Evolutionary conservation across 306 rosid genomes (phyloP).

Genomic region (Casuarina glauca): DNA sequence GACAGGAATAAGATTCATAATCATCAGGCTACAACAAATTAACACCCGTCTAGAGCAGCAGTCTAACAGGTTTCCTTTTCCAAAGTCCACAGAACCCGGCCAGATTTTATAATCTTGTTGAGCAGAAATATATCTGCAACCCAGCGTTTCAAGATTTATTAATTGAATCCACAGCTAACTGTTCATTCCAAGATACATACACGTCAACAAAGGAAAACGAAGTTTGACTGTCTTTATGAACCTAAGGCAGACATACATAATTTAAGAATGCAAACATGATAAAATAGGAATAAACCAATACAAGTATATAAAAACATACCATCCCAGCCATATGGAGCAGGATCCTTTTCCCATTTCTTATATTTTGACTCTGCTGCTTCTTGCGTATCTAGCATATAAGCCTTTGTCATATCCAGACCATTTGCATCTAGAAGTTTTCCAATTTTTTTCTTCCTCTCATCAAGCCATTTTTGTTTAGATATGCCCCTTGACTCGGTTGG

Average conservation of each 20-base stretch:
- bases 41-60: background rate
- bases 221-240: background rate
- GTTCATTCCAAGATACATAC: background rate
- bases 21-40: background rate
- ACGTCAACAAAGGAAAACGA: background rate
- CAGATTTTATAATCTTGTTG: too few species aligned
- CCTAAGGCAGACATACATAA: background rate
- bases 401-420: constrained; percentile 81
- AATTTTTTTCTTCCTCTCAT: constrained; percentile 85
- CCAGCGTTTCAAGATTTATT: background rate
- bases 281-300: background rate
- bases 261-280: background rate
- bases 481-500: constrained; percentile 88
- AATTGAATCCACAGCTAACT: background rate
- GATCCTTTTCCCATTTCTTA: constrained; percentile 98
- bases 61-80: background rate
- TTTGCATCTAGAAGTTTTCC: constrained; percentile 96
- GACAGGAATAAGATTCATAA: background rate
- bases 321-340: constrained; percentile 97
- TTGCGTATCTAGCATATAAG: constrained; percentile 94
- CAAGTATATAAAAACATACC: constrained; percentile 44
- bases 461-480: constrained; percentile 97
- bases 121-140: background rate
- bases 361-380: constrained; percentile 81
- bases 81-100: background rate